Evolutionary conservation across 2,329 filamentous ascomycete genomes (phyloP), one percentile per base, ranked within the genome.

Genomic region (Colletotrichum sp.): DNA sequence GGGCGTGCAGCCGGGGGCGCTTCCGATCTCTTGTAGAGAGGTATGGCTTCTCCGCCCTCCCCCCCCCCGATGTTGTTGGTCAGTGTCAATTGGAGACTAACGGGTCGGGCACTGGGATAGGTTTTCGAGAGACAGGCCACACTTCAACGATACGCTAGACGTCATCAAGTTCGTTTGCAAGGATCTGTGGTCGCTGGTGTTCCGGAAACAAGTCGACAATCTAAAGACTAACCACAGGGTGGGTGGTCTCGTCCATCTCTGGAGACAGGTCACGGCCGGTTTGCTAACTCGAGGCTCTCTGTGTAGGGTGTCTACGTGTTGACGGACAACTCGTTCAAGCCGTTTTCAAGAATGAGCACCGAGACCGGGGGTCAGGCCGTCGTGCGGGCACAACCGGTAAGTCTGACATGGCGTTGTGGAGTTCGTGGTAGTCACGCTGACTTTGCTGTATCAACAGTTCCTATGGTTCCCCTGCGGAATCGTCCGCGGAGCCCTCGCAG

Each of bases 91-190:
- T 18, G 16, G 64, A 64, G 34, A 34, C 69, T 63, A 49, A 76
- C 55, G 15, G 18, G 21, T 28, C 57, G 28, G 59, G 28, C 13
- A 13, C 30, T 39, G 57, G 34, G 26, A 71, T 32, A 96, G 95
- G 69, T 96, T 97, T 88, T 95, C 94, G 12, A 90, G 92, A 82
- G 95, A 98, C 83, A 91, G 95, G 68, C 95, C 96, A 55, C 94
- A 96, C 65, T 98, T 98, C 83, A 95, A 94, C 77, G 96, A 98
- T 80, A 96, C 96, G 6, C 92, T 99, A 57, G 97, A 99, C 83
- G 94, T 96, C 66, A 99, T 99, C 84, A 99, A 99, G 85, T 99
- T 99, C 82, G 89, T 99, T 66, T 99, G 97, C 91, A 99, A 99
- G 88, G 97, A 99, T 84, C 90, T 99, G 60, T 99, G 97, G 97